Evolutionary conservation across 2,329 filamentous ascomycete species (phyloP).

Genomic region (Neospermospora avenae): DNA sequence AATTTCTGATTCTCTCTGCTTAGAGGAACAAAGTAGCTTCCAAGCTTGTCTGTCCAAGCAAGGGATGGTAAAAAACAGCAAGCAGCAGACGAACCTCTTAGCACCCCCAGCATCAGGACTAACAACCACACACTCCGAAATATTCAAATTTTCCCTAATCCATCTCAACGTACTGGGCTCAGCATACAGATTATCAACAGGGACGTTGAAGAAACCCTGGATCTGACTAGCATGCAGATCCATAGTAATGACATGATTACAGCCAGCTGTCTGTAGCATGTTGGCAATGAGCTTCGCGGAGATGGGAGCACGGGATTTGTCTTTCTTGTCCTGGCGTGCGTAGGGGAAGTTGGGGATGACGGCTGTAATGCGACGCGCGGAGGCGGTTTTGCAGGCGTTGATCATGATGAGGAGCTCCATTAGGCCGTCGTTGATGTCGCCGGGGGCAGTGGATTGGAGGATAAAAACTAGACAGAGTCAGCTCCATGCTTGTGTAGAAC

Average conservation of each 20-base stretch:
- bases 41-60: not conserved
- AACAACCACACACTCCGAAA: conserved; percentile 86
- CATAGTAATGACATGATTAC: conserved; percentile 93
- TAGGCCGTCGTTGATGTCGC: conserved; percentile 95
- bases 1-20: not conserved
- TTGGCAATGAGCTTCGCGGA: conserved; percentile 94
- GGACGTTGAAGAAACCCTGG: conserved; percentile 90
- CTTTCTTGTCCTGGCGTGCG: conserved; percentile 96
- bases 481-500: not conserved
- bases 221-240: conserved; percentile 93
- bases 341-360: conserved; percentile 97
- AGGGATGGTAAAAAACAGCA: not conserved
- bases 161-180: conserved; percentile 89
- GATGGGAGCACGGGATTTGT: conserved; percentile 93
- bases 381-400: conserved; percentile 84
- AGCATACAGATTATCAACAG: conserved; percentile 78
- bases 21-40: not conserved
- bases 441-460: conserved; percentile 88
- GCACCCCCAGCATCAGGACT: conserved; percentile 93
- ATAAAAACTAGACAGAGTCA: conserved; percentile 72
- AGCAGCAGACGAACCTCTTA: conserved; percentile 59
- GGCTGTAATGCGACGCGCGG: conserved; percentile 87
- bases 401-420: conserved; percentile 99
- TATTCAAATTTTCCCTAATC: conserved; percentile 81
- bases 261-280: conserved; percentile 93